A percentile compares a stretch with the other conserved stretches of the same genome.
phyloP scores from a whole-genome alignment of 2,329 filamentous ascomycete species.

The Furcasterigmium sp. region DNA sequence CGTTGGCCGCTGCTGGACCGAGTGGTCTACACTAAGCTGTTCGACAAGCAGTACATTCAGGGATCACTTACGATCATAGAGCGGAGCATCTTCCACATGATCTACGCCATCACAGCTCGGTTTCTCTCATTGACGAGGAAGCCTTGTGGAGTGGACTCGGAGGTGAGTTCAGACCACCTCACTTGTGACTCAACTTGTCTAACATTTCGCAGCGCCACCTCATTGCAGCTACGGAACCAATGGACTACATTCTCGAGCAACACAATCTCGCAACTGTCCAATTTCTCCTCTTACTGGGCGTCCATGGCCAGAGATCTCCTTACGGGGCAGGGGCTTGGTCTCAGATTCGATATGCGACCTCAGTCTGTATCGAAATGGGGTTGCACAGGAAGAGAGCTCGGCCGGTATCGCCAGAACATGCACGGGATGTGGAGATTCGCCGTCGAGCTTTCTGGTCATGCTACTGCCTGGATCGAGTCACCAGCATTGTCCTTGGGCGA shows the following conservation, averaged over 20 bases:
- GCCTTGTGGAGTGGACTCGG: slow-evolving; percentile 17
- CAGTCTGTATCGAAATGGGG: slow-evolving; percentile 24
- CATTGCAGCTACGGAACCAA: slow-evolving; percentile 20
- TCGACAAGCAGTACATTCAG: slow-evolving; percentile 13
- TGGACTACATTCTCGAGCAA: slow-evolving; percentile 25
- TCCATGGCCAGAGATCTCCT: slow-evolving; percentile 25
- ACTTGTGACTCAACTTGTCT: background rate
- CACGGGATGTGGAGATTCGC: slow-evolving; percentile 18
- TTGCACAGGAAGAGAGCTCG: slow-evolving; percentile 17
- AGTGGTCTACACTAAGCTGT: slow-evolving; percentile 12
- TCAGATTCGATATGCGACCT: slow-evolving; percentile 22
- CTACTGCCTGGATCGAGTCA: slow-evolving; percentile 27
- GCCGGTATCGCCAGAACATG: background rate
- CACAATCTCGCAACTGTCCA: slow-evolving; percentile 25
- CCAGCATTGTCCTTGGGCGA: slow-evolving; percentile 24
- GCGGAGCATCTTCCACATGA: slow-evolving; percentile 18
- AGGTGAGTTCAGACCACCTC: slow-evolving; percentile 7
- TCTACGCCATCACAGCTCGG: slow-evolving; percentile 18
- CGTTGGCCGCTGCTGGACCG: slow-evolving; percentile 19
- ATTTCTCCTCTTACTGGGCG: slow-evolving; percentile 23
- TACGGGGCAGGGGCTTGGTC: slow-evolving; percentile 28
- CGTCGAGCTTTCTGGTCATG: slow-evolving; percentile 26
- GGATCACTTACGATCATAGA: slow-evolving; percentile 14
- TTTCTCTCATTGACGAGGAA: slow-evolving; percentile 18
- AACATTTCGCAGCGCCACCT: slow-evolving; percentile 16